A percentile compares a stretch with the other conserved stretches of the same genome.
Evolutionary conservation across 225 moss, liverwort and hornwort genomes (phyloP).

Genomic region (Physcomitrellopsis africana): DNA sequence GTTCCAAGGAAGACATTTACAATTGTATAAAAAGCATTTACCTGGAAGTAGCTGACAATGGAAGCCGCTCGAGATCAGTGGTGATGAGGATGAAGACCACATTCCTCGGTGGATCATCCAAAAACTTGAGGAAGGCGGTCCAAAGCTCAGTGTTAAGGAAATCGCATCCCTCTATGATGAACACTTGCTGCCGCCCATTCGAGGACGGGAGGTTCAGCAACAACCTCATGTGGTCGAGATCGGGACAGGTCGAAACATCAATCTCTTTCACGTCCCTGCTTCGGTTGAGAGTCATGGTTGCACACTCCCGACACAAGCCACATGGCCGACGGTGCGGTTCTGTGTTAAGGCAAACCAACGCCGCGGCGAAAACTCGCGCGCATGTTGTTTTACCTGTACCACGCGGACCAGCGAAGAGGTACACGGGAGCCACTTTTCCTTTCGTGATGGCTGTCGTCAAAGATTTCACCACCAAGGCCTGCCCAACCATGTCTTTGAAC

Average conservation of each 20-base stretch:
- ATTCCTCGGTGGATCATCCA: slow-evolving; percentile 67
- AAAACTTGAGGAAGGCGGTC: slow-evolving; percentile 68
- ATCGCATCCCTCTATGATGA: slow-evolving; percentile 78
- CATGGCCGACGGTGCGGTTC: slow-evolving; percentile 59
- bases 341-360: slow-evolving; percentile 60
- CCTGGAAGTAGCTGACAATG: slow-evolving; percentile 63
- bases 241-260: slow-evolving; percentile 52
- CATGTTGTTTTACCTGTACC: slow-evolving; percentile 78
- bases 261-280: slow-evolving; percentile 61
- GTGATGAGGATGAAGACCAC: slow-evolving; percentile 77
- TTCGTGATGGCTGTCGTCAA: slow-evolving; percentile 57
- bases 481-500: slow-evolving; percentile 73
- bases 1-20: too few species aligned
- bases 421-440: slow-evolving; percentile 72
- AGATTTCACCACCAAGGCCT: slow-evolving; percentile 68
- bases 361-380: slow-evolving; percentile 72
- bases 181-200: slow-evolving; percentile 52
- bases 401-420: slow-evolving; percentile 72
- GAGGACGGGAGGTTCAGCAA: slow-evolving; percentile 43
- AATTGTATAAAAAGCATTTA: not conserved
- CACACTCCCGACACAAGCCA: slow-evolving; percentile 66
- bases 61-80: slow-evolving; percentile 67
- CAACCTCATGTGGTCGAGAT: slow-evolving; percentile 51
- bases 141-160: slow-evolving; percentile 59
- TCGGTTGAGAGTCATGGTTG: slow-evolving; percentile 45